phyloP scores from a whole-genome alignment of 306 rosid species.

The Casuarina equisetifolia region DNA sequence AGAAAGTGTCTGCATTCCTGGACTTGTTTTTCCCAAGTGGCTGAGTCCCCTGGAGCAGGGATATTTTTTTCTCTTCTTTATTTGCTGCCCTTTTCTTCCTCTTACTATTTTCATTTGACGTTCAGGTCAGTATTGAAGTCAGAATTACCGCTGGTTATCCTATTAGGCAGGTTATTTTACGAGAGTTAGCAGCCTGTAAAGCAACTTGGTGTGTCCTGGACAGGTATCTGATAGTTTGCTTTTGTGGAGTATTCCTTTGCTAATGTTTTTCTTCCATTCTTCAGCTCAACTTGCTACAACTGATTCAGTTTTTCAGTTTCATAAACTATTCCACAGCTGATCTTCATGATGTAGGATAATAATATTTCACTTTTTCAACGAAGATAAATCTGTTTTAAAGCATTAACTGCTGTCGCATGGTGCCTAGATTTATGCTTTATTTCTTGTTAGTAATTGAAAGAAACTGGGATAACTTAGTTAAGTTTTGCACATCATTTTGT shows the following conservation, averaged over 20 bases:
- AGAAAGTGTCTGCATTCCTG: no score
- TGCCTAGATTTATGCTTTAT: no score
- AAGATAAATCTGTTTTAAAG: not conserved
- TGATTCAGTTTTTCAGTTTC: not conserved
- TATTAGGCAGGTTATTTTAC: constrained; percentile 60
- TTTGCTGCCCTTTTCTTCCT: not conserved
- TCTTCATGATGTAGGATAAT: not conserved
- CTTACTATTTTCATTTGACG: not conserved
- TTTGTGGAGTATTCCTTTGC: not conserved
- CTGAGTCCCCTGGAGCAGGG: not conserved
- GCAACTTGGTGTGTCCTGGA: constrained; percentile 79
- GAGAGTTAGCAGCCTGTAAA: constrained; percentile 49
- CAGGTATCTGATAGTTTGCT: constrained; percentile 39
- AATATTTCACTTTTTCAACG: no score
- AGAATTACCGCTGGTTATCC: constrained; percentile 81
- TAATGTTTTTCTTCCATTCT: not conserved
- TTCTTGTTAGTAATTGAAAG: not conserved
- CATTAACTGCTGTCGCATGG: no score
- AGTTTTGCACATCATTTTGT: no score
- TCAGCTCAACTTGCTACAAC: not conserved
- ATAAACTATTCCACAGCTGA: not conserved
- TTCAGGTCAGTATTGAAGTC: constrained; percentile 68
- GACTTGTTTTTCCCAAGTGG: no score
- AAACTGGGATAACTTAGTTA: not conserved
- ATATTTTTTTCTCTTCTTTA: not conserved